These are phyloP conservation scores for Euphorbia tirucalli DNA, from an alignment of 345 rosid genomes.

Conservation along the genomic window DNA sequence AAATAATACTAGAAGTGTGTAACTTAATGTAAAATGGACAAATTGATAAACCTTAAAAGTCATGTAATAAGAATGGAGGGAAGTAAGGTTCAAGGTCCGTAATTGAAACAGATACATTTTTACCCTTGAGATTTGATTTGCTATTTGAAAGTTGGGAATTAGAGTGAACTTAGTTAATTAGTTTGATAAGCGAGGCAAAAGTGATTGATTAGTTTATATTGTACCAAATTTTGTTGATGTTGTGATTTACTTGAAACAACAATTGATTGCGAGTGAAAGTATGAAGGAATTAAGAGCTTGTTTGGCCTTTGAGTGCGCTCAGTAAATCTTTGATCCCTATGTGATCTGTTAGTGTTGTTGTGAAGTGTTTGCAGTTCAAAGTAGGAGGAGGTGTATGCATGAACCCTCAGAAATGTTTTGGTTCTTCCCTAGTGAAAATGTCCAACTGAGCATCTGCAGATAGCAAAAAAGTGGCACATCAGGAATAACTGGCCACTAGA, in stretches of 20 bases:
- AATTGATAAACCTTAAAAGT: too few species aligned
- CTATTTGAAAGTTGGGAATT: neutral
- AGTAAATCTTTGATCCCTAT: neutral
- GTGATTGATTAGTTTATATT: neutral
- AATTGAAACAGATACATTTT: neutral
- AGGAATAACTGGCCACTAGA: too few species aligned
- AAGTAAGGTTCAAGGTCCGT: neutral
- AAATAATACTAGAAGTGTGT: too few species aligned
- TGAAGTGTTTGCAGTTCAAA: neutral
- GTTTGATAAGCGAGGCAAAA: neutral
- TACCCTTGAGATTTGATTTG: neutral
- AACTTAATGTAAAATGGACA: too few species aligned
- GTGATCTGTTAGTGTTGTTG: neutral
- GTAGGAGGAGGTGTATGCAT: too few species aligned
- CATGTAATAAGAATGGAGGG: too few species aligned
- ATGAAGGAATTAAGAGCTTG: neutral
- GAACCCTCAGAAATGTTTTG: neutral
- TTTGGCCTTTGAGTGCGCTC: too few species aligned
- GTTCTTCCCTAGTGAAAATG: neutral
- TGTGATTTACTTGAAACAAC: too few species aligned
- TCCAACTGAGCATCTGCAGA: too few species aligned
- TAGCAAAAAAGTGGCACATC: too few species aligned
- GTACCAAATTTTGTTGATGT: neutral
- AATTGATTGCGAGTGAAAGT: too few species aligned
- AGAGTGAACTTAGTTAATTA: too few species aligned